These are phyloP conservation scores for Sclerotinia borealis DNA, from an alignment of 2,329 filamentous ascomycete genomes.

Conservation along the genomic window DNA sequence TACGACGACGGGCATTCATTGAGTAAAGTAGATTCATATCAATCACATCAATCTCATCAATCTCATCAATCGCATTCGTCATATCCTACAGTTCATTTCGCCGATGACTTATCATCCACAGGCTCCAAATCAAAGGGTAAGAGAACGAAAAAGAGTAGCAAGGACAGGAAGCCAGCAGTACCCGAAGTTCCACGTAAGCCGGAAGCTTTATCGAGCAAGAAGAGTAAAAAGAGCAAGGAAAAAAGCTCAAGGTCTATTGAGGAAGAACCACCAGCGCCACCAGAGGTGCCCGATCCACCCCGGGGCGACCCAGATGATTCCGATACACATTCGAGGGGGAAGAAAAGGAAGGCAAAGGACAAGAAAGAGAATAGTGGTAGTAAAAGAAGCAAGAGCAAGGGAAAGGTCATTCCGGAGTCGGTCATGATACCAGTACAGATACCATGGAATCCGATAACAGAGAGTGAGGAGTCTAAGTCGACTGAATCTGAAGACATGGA, in stretches of 20 bases:
- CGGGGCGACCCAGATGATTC: background rate
- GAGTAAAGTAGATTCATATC: constrained; percentile 2
- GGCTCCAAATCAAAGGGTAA: constrained; percentile 11
- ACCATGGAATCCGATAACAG: background rate
- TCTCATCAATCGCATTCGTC: background rate
- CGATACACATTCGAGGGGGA: background rate
- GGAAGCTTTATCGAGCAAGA: background rate
- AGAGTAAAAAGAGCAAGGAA: constrained; percentile 5
- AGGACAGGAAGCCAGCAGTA: background rate
- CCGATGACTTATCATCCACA: background rate
- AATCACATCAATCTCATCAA: constrained; percentile 7
- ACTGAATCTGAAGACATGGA: background rate
- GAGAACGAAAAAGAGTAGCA: constrained; percentile 6
- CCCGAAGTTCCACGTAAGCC: constrained; percentile 2
- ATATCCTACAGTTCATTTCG: background rate
- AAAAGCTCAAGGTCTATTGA: constrained; percentile 15
- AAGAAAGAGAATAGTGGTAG: constrained; percentile 15
- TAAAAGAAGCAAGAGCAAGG: constrained; percentile 12
- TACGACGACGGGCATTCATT: background rate
- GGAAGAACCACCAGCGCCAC: constrained; percentile 12
- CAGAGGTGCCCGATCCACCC: background rate
- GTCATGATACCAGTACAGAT: background rate
- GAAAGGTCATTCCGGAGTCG: constrained; percentile 8
- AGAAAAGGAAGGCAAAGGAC: constrained; percentile 9
- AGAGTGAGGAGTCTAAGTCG: background rate